A percentile compares a stretch with the other conserved stretches of the same genome.
Evolutionary conservation across 1,139 yeast species (phyloP).

Genomic region (Saccharomyces hybrid): DNA sequence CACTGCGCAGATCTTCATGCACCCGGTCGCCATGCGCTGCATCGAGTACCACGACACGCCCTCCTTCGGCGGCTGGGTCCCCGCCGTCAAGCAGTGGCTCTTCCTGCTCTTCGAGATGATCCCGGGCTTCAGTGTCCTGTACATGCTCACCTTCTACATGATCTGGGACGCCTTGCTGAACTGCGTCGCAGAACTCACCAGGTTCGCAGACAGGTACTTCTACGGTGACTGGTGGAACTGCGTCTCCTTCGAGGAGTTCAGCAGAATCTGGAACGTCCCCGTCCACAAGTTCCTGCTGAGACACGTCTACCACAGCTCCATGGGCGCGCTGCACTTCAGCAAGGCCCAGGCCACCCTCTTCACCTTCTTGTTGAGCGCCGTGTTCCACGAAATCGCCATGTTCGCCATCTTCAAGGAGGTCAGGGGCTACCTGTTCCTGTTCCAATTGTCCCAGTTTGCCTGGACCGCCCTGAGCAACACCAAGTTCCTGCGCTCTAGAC

Average conservation of each 20-base stretch:
- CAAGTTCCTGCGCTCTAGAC: slow-evolving; percentile 8
- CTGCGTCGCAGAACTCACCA: slow-evolving; percentile 72
- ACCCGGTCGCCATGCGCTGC: slow-evolving; percentile 60
- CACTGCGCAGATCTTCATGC: slow-evolving; percentile 64
- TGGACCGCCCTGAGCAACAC: slow-evolving; percentile 9
- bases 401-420: slow-evolving; percentile 65
- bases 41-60: slow-evolving; percentile 29
- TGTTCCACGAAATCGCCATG: slow-evolving; percentile 87
- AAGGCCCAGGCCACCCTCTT: slow-evolving; percentile 59
- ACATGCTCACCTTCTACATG: slow-evolving; percentile 66
- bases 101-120: slow-evolving; percentile 60
- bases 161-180: slow-evolving; percentile 89
- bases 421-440: slow-evolving; percentile 66
- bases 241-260: slow-evolving; percentile 81
- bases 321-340: slow-evolving; percentile 58
- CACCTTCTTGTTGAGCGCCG: slow-evolving; percentile 72
- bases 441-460: slow-evolving; percentile 70
- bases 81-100: slow-evolving; percentile 46
- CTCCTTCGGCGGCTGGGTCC: slow-evolving; percentile 44
- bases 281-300: slow-evolving; percentile 82
- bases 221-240: slow-evolving; percentile 96
- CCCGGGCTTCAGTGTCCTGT: slow-evolving; percentile 66
- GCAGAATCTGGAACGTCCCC: slow-evolving; percentile 86
- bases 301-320: slow-evolving; percentile 84
- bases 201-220: slow-evolving; percentile 78